Conservation (phyloP, 495 filamentous ascomycete species). For the Hapsidospora chrysogenum region DNA sequence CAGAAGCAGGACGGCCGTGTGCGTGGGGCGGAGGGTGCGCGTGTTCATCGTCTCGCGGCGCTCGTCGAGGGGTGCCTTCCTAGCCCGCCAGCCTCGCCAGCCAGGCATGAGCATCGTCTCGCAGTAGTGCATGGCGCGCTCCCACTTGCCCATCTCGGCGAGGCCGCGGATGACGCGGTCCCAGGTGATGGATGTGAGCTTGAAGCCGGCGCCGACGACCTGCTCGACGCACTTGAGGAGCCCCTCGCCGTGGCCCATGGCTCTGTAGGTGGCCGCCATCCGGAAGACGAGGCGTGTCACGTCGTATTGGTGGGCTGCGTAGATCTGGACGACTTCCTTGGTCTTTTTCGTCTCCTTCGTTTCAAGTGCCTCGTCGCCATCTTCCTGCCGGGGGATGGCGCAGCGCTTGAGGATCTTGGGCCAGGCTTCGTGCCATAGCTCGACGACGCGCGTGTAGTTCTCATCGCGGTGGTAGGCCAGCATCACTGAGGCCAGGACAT, state of each 20-base stretch:
- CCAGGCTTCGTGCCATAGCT: slow-evolving; percentile 48
- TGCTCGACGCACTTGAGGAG: slow-evolving; percentile 31
- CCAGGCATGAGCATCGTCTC: slow-evolving; percentile 58
- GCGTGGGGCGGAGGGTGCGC: not conserved
- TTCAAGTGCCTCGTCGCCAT: slow-evolving; percentile 2
- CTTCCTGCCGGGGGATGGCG: not conserved
- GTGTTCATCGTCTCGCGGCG: slow-evolving; percentile 2
- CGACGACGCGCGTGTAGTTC: slow-evolving; percentile 39
- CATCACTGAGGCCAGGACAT: slow-evolving; percentile 51
- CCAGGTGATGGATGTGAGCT: slow-evolving; percentile 45
- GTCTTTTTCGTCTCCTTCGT: slow-evolving; percentile 1
- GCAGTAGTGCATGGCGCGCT: slow-evolving; percentile 46
- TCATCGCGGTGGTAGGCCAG: slow-evolving; percentile 33
- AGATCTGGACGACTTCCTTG: slow-evolving; percentile 14
- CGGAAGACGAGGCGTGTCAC: slow-evolving; percentile 37
- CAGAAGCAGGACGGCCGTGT: not conserved
- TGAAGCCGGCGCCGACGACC: slow-evolving; percentile 44
- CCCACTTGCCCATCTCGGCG: slow-evolving; percentile 19
- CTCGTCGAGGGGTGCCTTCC: slow-evolving; percentile 2
- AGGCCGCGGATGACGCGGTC: slow-evolving; percentile 40
- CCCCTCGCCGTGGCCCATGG: slow-evolving; percentile 23
- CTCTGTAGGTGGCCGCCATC: slow-evolving; percentile 42
- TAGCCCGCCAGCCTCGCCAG: slow-evolving; percentile 52
- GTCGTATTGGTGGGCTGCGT: slow-evolving; percentile 38
- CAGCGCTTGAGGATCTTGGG: slow-evolving; percentile 4